phyloP scores from a whole-genome alignment of 306 rosid species.

The Quercus rubra region DNA sequence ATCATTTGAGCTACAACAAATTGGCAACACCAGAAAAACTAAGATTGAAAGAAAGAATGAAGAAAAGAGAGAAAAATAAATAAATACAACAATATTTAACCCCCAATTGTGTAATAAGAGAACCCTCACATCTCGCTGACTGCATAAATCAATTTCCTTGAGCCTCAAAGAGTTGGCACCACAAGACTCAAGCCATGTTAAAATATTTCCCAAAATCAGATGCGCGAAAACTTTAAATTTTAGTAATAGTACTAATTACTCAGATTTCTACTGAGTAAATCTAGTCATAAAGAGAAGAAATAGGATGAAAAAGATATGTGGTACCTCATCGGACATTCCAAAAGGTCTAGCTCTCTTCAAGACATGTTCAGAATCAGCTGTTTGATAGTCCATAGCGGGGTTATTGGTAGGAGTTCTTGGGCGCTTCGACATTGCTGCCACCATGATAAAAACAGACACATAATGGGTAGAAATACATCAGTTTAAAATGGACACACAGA shows the following conservation, averaged over 20 bases:
- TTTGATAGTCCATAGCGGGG: conserved; percentile 93
- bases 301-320: background rate
- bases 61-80: background rate
- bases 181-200: background rate
- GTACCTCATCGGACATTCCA: conserved; percentile 88
- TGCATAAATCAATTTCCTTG: background rate
- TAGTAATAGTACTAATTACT: conserved; percentile 8
- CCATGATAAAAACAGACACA: conserved; percentile 28
- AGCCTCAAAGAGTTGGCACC: background rate
- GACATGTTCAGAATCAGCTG: conserved; percentile 95
- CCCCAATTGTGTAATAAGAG: background rate
- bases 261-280: conserved; percentile 15
- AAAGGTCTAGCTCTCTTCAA: conserved; percentile 93
- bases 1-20: too few species aligned
- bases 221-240: background rate
- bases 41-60: background rate
- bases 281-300: conserved; percentile 14
- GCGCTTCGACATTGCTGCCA: conserved; percentile 82
- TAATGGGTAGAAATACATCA: conserved; percentile 19
- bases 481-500: conserved; percentile 5
- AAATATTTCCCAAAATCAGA: conserved; percentile 10
- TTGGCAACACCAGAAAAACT: background rate
- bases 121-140: background rate
- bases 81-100: background rate
- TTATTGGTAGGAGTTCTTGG: conserved; percentile 95